phyloP scores from a whole-genome alignment of 1,139 yeast species.

The Saccharomycopsis crataegensis region DNA sequence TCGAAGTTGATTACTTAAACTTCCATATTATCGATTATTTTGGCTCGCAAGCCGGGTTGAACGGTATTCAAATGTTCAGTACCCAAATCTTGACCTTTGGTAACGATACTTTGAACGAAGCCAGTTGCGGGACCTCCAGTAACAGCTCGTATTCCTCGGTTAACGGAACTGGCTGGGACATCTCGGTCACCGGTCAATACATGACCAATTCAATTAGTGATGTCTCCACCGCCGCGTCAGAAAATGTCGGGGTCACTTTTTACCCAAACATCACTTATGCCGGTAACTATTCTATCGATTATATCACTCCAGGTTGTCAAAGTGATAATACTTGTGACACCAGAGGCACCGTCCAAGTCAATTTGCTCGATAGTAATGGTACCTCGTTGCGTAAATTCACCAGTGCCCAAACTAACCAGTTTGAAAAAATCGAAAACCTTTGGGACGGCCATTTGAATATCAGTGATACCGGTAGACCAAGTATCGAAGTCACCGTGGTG shows the following conservation, averaged over 20 bases:
- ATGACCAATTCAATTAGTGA: slow-evolving; percentile 30
- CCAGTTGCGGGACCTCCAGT: slow-evolving; percentile 41
- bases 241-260: slow-evolving; percentile 46
- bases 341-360: slow-evolving; percentile 75
- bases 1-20: slow-evolving; percentile 56
- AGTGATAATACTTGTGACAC: slow-evolving; percentile 57
- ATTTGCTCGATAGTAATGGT: slow-evolving; percentile 42
- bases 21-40: slow-evolving; percentile 64
- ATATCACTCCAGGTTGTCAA: slow-evolving; percentile 85
- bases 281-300: slow-evolving; percentile 65
- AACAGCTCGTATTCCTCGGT: slow-evolving; percentile 31
- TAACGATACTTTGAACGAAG: slow-evolving; percentile 62
- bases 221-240: slow-evolving; percentile 26
- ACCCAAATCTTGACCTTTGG: slow-evolving; percentile 63
- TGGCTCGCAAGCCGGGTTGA: slow-evolving; percentile 60
- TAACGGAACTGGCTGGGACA: slow-evolving; percentile 27
- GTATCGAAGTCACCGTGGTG: slow-evolving; percentile 44
- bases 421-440: slow-evolving; percentile 72
- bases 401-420: slow-evolving; percentile 71
- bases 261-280: slow-evolving; percentile 65
- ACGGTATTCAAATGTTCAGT: slow-evolving; percentile 71
- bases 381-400: slow-evolving; percentile 33
- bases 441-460: slow-evolving; percentile 64
- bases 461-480: slow-evolving; percentile 34
- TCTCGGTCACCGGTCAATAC: slow-evolving; percentile 29